phyloP scores from a whole-genome alignment of 2,329 filamentous ascomycete species.

The Diaporthe vaccinii region DNA sequence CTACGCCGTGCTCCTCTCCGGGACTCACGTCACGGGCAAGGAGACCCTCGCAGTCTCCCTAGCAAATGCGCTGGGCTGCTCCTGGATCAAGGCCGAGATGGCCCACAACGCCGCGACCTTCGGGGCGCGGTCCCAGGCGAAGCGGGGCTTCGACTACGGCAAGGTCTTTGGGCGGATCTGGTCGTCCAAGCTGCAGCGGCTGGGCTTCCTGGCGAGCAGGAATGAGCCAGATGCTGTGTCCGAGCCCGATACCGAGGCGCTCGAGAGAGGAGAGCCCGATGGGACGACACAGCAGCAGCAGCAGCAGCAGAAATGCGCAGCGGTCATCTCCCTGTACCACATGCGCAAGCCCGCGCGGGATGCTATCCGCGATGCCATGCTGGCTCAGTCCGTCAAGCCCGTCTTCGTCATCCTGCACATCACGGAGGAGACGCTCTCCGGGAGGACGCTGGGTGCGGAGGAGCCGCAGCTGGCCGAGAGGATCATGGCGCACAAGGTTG shows the following conservation, averaged over 20 bases:
- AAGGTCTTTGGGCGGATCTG: slow-evolving; percentile 23
- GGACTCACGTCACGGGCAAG: slow-evolving; percentile 29
- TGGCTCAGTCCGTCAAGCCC: neutral
- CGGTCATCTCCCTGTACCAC: slow-evolving; percentile 9
- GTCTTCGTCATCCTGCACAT: slow-evolving; percentile 14
- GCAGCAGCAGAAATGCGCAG: neutral
- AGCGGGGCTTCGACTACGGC: slow-evolving; percentile 5
- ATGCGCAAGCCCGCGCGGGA: slow-evolving; percentile 25
- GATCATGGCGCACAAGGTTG: slow-evolving; percentile 28
- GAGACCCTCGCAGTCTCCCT: slow-evolving; percentile 12
- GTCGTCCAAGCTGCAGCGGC: slow-evolving; percentile 20
- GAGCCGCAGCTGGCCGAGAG: slow-evolving; percentile 16
- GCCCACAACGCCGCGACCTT: slow-evolving; percentile 14
- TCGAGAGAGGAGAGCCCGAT: neutral
- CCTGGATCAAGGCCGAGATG: slow-evolving; percentile 18
- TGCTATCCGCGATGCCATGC: slow-evolving; percentile 16
- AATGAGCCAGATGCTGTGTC: neutral
- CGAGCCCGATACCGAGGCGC: neutral
- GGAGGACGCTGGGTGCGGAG: slow-evolving; percentile 19
- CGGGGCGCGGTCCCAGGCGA: neutral
- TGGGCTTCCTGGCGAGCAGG: neutral
- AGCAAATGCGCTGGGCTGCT: neutral
- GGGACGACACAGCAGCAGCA: neutral
- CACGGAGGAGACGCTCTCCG: slow-evolving; percentile 19
- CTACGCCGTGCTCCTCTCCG: slow-evolving; percentile 34